phyloP scores from a whole-genome alignment of 1,139 yeast genomes.

The Kurtzmaniella quercitrusa region DNA sequence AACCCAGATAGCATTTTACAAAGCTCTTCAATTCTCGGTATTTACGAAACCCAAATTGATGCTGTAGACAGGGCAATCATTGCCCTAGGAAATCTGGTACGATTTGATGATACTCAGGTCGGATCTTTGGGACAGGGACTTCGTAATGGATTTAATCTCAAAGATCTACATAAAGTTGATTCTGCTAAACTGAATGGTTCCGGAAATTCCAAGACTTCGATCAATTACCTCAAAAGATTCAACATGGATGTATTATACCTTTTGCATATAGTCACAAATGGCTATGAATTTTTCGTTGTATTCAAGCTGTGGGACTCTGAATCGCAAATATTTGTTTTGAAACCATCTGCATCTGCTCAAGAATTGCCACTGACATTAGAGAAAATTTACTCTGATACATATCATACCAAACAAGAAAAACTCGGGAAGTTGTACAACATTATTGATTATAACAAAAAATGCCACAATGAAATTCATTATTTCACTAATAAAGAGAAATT shows the following conservation, averaged over 20 bases:
- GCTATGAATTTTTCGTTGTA: constrained; percentile 69
- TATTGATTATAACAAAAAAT: constrained; percentile 47
- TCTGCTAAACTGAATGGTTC: constrained; percentile 12
- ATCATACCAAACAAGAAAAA: constrained; percentile 41
- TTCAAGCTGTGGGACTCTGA: constrained; percentile 62
- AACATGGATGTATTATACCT: constrained; percentile 62
- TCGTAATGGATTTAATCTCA: constrained; percentile 74
- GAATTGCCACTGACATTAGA: constrained; percentile 54
- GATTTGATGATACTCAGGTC: constrained; percentile 61
- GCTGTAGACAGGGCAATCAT: constrained; percentile 72
- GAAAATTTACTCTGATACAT: constrained; percentile 52
- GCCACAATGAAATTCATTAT: constrained; percentile 50
- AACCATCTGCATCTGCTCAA: constrained; percentile 69
- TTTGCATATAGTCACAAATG: constrained; percentile 69
- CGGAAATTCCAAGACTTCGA: constrained; percentile 11
- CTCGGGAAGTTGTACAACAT: constrained; percentile 39
- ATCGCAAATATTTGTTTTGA: constrained; percentile 55
- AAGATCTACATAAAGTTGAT: constrained; percentile 48
- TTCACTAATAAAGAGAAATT: constrained; percentile 49
- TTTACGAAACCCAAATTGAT: constrained; percentile 72
- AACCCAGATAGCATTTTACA: constrained; percentile 64
- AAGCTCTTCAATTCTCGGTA: constrained; percentile 58
- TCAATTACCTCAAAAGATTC: constrained; percentile 49
- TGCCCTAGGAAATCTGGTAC: constrained; percentile 70
- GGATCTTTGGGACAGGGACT: constrained; percentile 88